Evolutionary conservation across 2,329 filamentous ascomycete genomes (phyloP).

Genomic region (Penicillium sp.): DNA sequence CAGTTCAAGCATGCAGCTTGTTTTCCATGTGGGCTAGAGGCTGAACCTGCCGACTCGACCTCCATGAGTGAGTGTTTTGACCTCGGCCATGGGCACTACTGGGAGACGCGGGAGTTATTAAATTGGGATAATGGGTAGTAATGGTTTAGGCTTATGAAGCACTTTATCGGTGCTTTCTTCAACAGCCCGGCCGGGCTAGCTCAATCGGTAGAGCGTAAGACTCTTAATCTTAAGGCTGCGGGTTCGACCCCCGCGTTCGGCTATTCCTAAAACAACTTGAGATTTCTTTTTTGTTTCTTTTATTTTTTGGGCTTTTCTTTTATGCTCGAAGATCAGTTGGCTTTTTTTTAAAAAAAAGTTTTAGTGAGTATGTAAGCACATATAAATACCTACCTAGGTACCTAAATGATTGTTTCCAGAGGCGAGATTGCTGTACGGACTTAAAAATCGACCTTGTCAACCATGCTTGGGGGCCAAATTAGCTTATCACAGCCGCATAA

Average conservation of each 20-base stretch:
- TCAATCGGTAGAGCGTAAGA: constrained; percentile 52
- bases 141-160: background rate
- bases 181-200: constrained; percentile 44
- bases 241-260: constrained; percentile 45
- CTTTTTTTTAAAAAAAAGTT: no score
- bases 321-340: no score
- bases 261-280: constrained; percentile 27
- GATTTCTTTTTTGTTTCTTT: constrained; percentile 16
- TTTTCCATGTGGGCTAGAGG: constrained; percentile 21
- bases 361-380: no score
- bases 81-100: background rate
- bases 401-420: no score
- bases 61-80: constrained; percentile 13
- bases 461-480: no score
- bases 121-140: no score
- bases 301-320: background rate
- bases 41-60: constrained; percentile 3
- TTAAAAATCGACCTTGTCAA: no score
- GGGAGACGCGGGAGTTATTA: background rate
- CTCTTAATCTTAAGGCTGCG: constrained; percentile 47
- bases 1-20: constrained; percentile 61
- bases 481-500: no score
- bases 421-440: no score
- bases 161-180: background rate
- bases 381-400: no score